Evolutionary conservation across 805 yeast genomes (phyloP), one percentile per base, ranked within the genome.

Genomic region (Candida ovalis): DNA sequence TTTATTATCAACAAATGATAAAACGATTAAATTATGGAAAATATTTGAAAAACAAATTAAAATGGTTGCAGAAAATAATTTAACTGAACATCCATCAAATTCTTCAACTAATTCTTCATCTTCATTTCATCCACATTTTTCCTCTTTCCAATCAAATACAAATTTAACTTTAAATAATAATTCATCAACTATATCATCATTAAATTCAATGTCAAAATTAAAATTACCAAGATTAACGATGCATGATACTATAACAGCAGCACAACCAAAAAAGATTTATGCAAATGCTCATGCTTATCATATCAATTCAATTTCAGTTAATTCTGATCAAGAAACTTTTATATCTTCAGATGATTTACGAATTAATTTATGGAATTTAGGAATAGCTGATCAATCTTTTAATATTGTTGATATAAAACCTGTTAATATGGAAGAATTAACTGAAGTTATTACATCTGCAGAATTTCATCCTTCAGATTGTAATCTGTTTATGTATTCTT

Each of bases 331-430:
- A 58, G 99, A 94, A 71, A 94, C 99, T 13, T 94, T 86, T 67
- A 78, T 94, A 55, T 80, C 89, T 48, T 84, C 95, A 43, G 99
- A 94, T 71, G 99, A 94, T 70, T 78, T 94, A 64, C 81, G 99
- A 64, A 86, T 94, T 63, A 94, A 94, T 68, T 73, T 94, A 55
- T 94, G 99, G 99, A 91, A 92, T 68, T 75, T 91, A 57, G 90
- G 88, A 46, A 87, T 90, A 58, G 89, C 97, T 19, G 96, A 92
- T 69, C 97, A 92, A 71, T 81, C 91, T 60, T 94, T 94, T 71
- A 95, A 94, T 68, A 94, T 94, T 56, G 98, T 94, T 49, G 99
- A 94, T 70, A 94, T 94, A 62, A 90, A 95, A 67, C 99, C 99
- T 9, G 88, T 90, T 6, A 90, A 90, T 69, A 95, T 94, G 99